These are phyloP conservation scores for Lotmaria passim DNA, from an alignment of 208 protist species.

Conservation along the genomic window DNA sequence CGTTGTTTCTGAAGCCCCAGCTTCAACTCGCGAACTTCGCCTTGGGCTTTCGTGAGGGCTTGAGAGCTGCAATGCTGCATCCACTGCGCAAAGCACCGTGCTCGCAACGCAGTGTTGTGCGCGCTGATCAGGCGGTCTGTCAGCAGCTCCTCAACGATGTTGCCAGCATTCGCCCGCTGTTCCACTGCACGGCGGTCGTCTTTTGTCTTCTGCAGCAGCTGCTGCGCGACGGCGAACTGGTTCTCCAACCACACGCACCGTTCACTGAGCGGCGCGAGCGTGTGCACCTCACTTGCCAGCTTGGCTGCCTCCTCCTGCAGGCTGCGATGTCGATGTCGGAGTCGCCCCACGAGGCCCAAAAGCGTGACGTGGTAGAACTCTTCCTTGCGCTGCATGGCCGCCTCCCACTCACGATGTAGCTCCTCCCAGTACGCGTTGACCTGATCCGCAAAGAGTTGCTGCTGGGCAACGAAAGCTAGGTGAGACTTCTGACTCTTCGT, in stretches of 20 bases:
- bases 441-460: background rate
- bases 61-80: background rate
- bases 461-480: background rate
- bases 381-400: slow-evolving; percentile 20
- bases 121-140: slow-evolving; percentile 19
- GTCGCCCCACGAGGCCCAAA: slow-evolving; percentile 17
- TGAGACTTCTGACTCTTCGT: background rate
- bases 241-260: slow-evolving; percentile 35
- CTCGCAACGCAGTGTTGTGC: slow-evolving; percentile 11
- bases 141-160: slow-evolving; percentile 11
- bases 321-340: slow-evolving; percentile 24
- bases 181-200: slow-evolving; percentile 4
- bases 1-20: slow-evolving; percentile 22
- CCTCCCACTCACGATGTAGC: slow-evolving; percentile 4
- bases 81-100: slow-evolving; percentile 31
- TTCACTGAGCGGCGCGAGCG: slow-evolving; percentile 44
- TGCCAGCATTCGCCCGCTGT: background rate
- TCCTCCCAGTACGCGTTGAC: slow-evolving; percentile 18
- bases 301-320: slow-evolving; percentile 20
- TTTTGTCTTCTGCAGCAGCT: slow-evolving; percentile 22
- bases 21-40: slow-evolving; percentile 2
- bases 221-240: slow-evolving; percentile 12
- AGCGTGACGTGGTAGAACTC: slow-evolving; percentile 5
- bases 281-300: slow-evolving; percentile 25
- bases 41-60: background rate